Evolutionary conservation across 768 basidiomycete genomes (phyloP), one percentile per base, ranked within the genome.

Genomic region (Tephrocybe rancida): DNA sequence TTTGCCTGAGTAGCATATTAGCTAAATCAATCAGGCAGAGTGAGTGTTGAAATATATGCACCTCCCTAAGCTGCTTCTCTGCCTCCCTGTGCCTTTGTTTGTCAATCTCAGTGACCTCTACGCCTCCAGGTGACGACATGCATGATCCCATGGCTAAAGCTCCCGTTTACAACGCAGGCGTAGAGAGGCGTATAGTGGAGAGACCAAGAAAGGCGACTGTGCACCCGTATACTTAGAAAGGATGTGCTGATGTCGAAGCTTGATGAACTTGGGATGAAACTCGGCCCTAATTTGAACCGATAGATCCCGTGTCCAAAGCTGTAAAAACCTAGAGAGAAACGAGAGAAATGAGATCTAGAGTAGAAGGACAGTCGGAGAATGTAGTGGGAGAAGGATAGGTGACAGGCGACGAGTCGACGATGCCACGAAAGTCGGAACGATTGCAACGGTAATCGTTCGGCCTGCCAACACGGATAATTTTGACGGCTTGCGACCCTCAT

Each of bases 31-130:
- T 26, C 38, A 30, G 11, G 47, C 47, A 48, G 25, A 22, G 6
- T 44, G 45, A 43, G 21, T 29, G 47, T 50, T 32, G 22, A 7
- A 50, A 41, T 16, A 14, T 16, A 73, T 81, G 42, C 51, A 88
- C 87, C 75, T 92, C 90, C 67, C 78, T 87, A 54, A 95, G 74
- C 61, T 84, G 80, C 71, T 86, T 90, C 72, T 93, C 91, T 5
- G 80, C 90, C 60, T 87, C 86, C 51, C 75, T 73, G 63, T 92
- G 85, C 57, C 77, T 69, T 58, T 73, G 71, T 70, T 77, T 86
- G 60, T 90, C 90, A 37, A 86, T 82, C 47, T 92, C 90, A 9
- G 81, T 75, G 6, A 88, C 75, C 46, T 87, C 89, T 2, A 78
- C 69, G 5, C 73, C 74, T 0, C 73, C 73, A 11, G 72, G 70